Evolutionary conservation across 2,329 filamentous ascomycete species (phyloP).

Genomic region (Xylariaceae sp.): DNA sequence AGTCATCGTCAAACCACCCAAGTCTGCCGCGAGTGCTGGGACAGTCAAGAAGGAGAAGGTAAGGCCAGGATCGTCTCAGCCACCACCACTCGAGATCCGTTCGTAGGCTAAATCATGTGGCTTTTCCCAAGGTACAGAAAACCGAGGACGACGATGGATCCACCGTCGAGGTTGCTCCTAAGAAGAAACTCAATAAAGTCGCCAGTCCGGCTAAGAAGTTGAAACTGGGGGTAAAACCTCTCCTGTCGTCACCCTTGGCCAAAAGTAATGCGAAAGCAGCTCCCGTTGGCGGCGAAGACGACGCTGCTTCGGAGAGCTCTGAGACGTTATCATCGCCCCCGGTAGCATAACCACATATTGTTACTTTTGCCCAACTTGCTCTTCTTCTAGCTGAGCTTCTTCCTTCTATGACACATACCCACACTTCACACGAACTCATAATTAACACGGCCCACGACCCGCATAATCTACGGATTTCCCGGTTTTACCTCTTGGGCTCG

Average conservation of each 20-base stretch:
- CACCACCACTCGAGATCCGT: too few relatives aligned
- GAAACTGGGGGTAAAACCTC: slow-evolving; percentile 43
- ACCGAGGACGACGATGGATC: slow-evolving; percentile 37
- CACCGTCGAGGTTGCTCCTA: slow-evolving; percentile 39
- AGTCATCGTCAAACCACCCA: slow-evolving; percentile 53
- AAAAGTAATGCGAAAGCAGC: slow-evolving; percentile 45
- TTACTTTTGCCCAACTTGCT: too few relatives aligned
- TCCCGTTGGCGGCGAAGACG: slow-evolving; percentile 30
- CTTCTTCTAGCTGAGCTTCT: too few relatives aligned
- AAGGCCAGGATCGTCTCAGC: slow-evolving; percentile 49
- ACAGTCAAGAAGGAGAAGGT: slow-evolving; percentile 55
- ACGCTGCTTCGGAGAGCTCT: slow-evolving; percentile 54
- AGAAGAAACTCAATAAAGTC: slow-evolving; percentile 40
- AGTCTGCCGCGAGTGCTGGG: slow-evolving; percentile 27
- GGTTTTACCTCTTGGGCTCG: too few relatives aligned
- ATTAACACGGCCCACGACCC: too few relatives aligned
- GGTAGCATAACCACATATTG: slow-evolving; percentile 22
- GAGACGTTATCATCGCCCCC: slow-evolving; percentile 54
- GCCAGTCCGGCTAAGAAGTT: slow-evolving; percentile 44
- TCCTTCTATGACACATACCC: too few relatives aligned
- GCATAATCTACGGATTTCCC: too few relatives aligned
- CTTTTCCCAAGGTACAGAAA: slow-evolving; percentile 14
- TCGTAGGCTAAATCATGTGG: too few relatives aligned
- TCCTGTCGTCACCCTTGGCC: slow-evolving; percentile 44
- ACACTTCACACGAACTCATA: too few relatives aligned